A percentile compares a stretch with the other conserved stretches of the same genome.
These are phyloP conservation scores for Jatropha podagrica DNA, from an alignment of 441 rosid species.

Conservation along the genomic window DNA sequence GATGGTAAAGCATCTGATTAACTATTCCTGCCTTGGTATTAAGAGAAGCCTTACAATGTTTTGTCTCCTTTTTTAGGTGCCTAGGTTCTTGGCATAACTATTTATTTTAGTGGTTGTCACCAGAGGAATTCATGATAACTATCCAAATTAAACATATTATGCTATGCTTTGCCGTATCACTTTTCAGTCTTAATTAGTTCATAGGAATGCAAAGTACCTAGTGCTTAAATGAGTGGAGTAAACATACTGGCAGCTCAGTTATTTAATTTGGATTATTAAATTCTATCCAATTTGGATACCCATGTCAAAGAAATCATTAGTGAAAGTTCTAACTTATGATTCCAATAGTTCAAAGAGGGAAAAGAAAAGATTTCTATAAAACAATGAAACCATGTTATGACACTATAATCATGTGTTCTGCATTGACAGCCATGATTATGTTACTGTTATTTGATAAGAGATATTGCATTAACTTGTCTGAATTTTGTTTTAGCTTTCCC, in stretches of 20 bases:
- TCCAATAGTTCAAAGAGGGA: not conserved
- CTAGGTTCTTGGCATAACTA: not conserved
- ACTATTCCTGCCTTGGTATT: no score
- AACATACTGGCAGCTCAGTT: no score
- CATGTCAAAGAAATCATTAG: not conserved
- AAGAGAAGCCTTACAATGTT: not conserved
- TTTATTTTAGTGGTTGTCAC: not conserved
- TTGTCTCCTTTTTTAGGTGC: not conserved
- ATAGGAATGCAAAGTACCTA: no score
- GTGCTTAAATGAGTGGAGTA: no score
- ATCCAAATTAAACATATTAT: no score
- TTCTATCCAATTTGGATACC: not conserved
- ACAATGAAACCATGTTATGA: not conserved
- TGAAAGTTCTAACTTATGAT: constrained; percentile 2
- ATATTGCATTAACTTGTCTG: not conserved
- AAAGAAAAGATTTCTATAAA: not conserved
- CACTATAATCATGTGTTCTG: not conserved
- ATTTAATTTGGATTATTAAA: not conserved
- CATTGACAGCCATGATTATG: no score
- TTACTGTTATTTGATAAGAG: not conserved
- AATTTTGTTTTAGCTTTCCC: not conserved
- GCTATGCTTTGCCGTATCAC: no score
- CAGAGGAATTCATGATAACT: no score
- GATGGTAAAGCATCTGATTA: no score
- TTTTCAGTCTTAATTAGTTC: no score